Percentiles rank a stretch among this genome's conserved stretches.
Evolutionary conservation across 768 basidiomycete genomes (phyloP).

Genomic region (Trametes villosa): DNA sequence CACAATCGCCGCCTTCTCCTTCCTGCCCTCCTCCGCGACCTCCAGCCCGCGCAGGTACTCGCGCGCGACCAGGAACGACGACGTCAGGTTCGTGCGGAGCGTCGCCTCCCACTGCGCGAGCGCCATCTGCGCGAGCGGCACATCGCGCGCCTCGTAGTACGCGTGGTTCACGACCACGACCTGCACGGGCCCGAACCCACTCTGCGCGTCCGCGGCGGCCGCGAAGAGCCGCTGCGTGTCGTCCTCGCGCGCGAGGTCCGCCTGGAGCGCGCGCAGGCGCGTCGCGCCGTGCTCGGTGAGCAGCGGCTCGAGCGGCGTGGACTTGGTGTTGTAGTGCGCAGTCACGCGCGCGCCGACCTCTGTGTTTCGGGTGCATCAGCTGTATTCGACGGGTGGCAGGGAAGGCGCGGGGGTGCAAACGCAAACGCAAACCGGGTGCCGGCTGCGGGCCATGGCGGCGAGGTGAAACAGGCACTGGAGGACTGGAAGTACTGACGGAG

Average conservation of each 20-base stretch:
- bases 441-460: background rate
- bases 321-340: slow-evolving; percentile 68
- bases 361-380: slow-evolving; percentile 32
- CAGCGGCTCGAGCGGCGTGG: slow-evolving; percentile 47
- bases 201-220: slow-evolving; percentile 31
- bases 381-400: background rate
- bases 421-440: too few species aligned
- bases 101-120: slow-evolving; percentile 68
- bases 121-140: slow-evolving; percentile 58
- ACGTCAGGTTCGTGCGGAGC: slow-evolving; percentile 65
- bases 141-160: slow-evolving; percentile 49
- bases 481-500: slow-evolving; percentile 53
- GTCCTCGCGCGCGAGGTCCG: slow-evolving; percentile 61
- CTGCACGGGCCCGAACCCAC: slow-evolving; percentile 54
- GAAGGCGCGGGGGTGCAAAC: background rate
- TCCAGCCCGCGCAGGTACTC: slow-evolving; percentile 58
- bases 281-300: slow-evolving; percentile 40
- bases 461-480: background rate
- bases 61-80: slow-evolving; percentile 66
- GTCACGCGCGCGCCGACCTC: slow-evolving; percentile 75
- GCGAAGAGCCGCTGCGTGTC: slow-evolving; percentile 56
- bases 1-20: slow-evolving; percentile 62
- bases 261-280: slow-evolving; percentile 45
- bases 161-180: slow-evolving; percentile 68
- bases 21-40: slow-evolving; percentile 39